Evolutionary conservation across 73 alveolate genomes (phyloP), one percentile per base, ranked within the genome.

Genomic region (Uronychia setigera): DNA sequence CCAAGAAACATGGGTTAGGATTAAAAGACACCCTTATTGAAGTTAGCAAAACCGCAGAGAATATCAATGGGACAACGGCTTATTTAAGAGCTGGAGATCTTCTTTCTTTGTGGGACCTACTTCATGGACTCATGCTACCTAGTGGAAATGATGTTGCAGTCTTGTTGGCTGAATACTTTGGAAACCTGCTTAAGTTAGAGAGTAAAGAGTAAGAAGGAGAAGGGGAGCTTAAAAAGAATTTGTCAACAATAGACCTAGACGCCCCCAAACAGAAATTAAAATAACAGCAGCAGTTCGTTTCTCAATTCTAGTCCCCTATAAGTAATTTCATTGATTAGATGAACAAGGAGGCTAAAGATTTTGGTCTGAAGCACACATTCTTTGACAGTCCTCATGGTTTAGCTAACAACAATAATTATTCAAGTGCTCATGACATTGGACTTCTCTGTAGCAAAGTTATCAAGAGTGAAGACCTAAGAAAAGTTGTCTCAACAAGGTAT

Each of bases 331-430:
- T 46, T 46, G 19, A 46, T 19, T 19, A 46, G 67, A 46, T 46
- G 67, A 46, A 46, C 67, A 46, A 46, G 19, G 67, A 46, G 67
- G 67, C 67, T 19, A 46, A 46, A 46, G 19, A 19, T 19, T 11
- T 46, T 19, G 19, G 19, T 19, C 67, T 46, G 67, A 46, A 46
- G 67, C 5, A 19, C 67, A 46, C 67, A 5, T 83, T 81, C 57
- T 94, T 88, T 76, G 94, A 95, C 59, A 92, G 92, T 59, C 97
- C 97, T 0, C 96, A 93, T 78, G 98, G 98, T 1, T 60, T 94
- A 29, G 80, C 88, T 26, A 87, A 92, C 81, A 74, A 87, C 74
- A 35, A 76, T 33, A 94, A 94, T 79, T 32, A 83, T 46, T 88
- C 95, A 0, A 81, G 93, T 0, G 96, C 98, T 1, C 46, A 87